phyloP scores from a whole-genome alignment of 805 yeast genomes.

The Yamadazyma paraphyllophila region DNA sequence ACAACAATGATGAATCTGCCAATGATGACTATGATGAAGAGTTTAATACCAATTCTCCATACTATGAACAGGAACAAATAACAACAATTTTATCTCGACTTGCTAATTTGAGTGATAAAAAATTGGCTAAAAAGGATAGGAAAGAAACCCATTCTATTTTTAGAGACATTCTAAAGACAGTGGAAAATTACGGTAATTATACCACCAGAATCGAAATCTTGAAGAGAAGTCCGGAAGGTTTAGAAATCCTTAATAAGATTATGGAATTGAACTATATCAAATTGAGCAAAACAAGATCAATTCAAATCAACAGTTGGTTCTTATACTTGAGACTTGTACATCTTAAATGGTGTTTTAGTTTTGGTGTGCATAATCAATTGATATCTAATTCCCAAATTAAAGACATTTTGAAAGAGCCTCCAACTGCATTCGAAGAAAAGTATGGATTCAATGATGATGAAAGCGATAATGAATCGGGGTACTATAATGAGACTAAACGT shows the following conservation, averaged over 20 bases:
- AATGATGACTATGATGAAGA: constrained; percentile 43
- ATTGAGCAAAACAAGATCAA: constrained; percentile 43
- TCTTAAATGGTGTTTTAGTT: constrained; percentile 51
- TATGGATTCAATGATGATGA: constrained; percentile 17
- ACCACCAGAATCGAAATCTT: constrained; percentile 34
- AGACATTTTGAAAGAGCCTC: constrained; percentile 37
- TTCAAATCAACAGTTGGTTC: constrained; percentile 51
- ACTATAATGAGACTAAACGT: constrained; percentile 15
- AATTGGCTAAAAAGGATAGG: constrained; percentile 60
- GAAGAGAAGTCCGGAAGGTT: constrained; percentile 34
- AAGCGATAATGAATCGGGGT: constrained; percentile 13
- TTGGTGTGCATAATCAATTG: constrained; percentile 50
- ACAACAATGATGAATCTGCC: constrained; percentile 31
- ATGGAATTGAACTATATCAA: constrained; percentile 39
- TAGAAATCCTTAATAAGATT: constrained; percentile 28
- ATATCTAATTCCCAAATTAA: constrained; percentile 34
- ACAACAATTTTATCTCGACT: constrained; percentile 40
- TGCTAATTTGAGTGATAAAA: constrained; percentile 53
- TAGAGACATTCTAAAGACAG: constrained; percentile 53
- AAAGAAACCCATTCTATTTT: constrained; percentile 58
- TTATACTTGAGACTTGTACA: constrained; percentile 47
- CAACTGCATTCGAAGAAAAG: constrained; percentile 21
- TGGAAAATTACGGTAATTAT: constrained; percentile 38
- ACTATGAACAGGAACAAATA: constrained; percentile 51
- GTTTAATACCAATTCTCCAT: constrained; percentile 48